Evolutionary conservation across 345 rosid species (phyloP).

Genomic region (Punica granatum): DNA sequence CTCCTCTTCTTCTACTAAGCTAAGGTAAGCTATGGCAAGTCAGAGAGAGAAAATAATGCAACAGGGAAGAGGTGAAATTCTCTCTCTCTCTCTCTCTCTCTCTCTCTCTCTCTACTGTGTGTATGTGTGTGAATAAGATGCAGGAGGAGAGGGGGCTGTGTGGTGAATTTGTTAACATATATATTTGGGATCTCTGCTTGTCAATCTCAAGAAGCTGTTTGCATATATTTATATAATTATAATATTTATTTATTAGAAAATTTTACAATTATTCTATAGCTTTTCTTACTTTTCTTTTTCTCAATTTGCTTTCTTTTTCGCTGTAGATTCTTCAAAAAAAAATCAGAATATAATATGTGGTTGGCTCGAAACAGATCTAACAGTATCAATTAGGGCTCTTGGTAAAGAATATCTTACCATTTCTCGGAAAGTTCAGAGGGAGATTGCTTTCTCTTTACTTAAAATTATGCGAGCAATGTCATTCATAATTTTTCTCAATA

Average conservation of each 20-base stretch:
- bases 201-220: conserved; percentile 16
- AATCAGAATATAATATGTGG: neutral
- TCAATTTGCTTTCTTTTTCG: conserved; percentile 7
- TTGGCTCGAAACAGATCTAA: neutral
- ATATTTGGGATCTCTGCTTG: conserved; percentile 14
- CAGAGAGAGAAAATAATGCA: conserved; percentile 4
- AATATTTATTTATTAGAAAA: neutral
- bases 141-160: neutral
- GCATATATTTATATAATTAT: neutral
- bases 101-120: neutral
- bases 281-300: neutral
- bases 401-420: no score
- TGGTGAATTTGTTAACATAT: conserved; percentile 11
- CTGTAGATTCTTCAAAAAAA: conserved; percentile 9
- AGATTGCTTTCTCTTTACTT: no score
- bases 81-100: neutral
- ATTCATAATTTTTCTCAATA: no score
- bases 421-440: no score
- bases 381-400: neutral
- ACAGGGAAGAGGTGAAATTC: conserved; percentile 3
- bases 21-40: neutral
- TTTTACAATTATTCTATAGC: neutral
- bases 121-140: neutral
- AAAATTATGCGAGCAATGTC: no score
- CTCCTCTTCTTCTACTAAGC: neutral